These are phyloP conservation scores for Candida tibetensis DNA, from an alignment of 805 yeast species.

Conservation along the genomic window DNA sequence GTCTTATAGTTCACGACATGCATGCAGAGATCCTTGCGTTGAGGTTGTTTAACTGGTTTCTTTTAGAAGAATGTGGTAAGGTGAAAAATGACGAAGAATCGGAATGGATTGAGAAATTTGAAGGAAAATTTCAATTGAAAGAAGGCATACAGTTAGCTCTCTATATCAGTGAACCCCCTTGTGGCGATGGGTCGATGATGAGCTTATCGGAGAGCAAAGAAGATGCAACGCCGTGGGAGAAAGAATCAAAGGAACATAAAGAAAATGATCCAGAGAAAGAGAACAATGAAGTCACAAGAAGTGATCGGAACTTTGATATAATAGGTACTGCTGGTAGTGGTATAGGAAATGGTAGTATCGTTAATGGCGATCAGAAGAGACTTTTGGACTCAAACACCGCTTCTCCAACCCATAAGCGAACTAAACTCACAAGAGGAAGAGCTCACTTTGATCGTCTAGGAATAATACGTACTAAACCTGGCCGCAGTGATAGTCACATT, in stretches of 20 bases:
- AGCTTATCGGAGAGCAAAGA: constrained; percentile 13
- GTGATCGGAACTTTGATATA: too few species aligned
- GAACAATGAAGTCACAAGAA: too few species aligned
- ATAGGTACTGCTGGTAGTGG: constrained; percentile 9
- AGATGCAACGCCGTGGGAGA: constrained; percentile 22
- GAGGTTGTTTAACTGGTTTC: constrained; percentile 62
- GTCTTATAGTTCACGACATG: constrained; percentile 74
- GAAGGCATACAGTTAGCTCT: constrained; percentile 48
- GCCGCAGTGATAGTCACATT: constrained; percentile 71
- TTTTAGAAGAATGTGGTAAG: constrained; percentile 48
- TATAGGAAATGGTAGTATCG: too few species aligned
- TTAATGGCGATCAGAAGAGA: too few species aligned
- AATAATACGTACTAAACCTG: constrained; percentile 87
- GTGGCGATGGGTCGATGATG: constrained; percentile 85
- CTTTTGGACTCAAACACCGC: too few species aligned
- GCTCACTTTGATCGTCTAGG: constrained; percentile 56
- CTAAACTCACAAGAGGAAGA: constrained; percentile 53
- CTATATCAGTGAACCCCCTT: constrained; percentile 74
- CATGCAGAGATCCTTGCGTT: constrained; percentile 86
- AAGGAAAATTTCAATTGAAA: constrained; percentile 28
- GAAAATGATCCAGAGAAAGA: too few species aligned
- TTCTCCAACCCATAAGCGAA: constrained; percentile 13
- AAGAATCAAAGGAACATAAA: too few species aligned
- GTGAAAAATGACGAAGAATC: constrained; percentile 13
- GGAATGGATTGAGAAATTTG: constrained; percentile 13